Evolutionary conservation across 169 alveolate genomes (phyloP), one percentile per base, ranked within the genome.

Genomic region (Theileria orientalis): DNA sequence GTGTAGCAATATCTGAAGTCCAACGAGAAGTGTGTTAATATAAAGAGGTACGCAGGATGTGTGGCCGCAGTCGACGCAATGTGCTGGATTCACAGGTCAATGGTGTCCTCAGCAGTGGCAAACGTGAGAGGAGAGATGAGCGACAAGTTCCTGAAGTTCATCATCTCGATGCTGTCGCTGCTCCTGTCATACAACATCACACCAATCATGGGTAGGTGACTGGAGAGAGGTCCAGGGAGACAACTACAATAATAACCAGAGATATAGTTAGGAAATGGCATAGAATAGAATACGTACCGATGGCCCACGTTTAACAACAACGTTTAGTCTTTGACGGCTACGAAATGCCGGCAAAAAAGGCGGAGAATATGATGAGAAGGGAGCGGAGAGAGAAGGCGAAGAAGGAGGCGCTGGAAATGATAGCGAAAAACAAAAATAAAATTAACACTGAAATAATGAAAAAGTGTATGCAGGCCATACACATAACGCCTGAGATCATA

Each of bases 21-120:
- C 29, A 85, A 84, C 60, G 74, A 73, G 30, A 90, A 82, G 35
- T 59, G 78, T 49, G 84, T 90, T 41, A 74, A 74, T 46, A 76
- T 90, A 2, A 85, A 84, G 71, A 85, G 77, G 30, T 78, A 90
- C 49, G 33, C 76, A 32, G 86, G 90, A 56, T 77, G 73, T 49
- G 90, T 90, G 60, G 80, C 83, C 11, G 94, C 92, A 0, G 90
- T 90, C n/a, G 94, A 90, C 47, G 90, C 90, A 42, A 90, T 90
- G 94, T 90, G 94, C 49, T 90, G 94, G 94, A 90, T 90, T 11
- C 94, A 90, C 64, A 62, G 94, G 14, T 92, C 91, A 27, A 49
- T 90, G 54, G 76, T 90, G 21, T 72, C 89, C 8, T 82, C 89
- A 9, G 89, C 89, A 16, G 84, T 74, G 16, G 80, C 84, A 60